These are phyloP conservation scores for Pseudogymnoascus pannorum DNA, from an alignment of 2,329 filamentous ascomycete genomes.

Conservation along the genomic window DNA sequence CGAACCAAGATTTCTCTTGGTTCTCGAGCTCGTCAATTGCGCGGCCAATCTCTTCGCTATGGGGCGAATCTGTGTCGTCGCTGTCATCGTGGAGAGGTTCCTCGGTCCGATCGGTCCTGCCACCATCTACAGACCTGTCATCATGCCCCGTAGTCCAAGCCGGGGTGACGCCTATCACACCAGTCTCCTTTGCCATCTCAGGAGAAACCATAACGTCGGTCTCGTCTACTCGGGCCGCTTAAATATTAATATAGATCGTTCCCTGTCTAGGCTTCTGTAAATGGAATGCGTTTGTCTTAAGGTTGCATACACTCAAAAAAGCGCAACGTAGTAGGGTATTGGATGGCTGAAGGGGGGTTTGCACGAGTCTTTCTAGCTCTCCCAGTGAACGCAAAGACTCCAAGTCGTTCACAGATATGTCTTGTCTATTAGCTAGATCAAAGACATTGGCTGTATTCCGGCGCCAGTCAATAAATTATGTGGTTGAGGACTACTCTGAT, in stretches of 20 bases:
- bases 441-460: neutral
- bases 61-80: neutral
- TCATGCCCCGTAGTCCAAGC: neutral
- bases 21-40: slow-evolving; percentile 50
- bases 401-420: slow-evolving; percentile 52
- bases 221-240: neutral
- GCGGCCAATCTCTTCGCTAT: slow-evolving; percentile 30
- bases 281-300: neutral
- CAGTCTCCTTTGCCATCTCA: neutral
- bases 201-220: slow-evolving; percentile 5
- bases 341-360: neutral
- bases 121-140: slow-evolving; percentile 11
- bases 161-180: neutral
- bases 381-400: slow-evolving; percentile 60
- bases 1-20: slow-evolving; percentile 51
- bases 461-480: neutral
- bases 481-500: neutral
- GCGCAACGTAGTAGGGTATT: neutral
- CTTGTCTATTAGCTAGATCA: slow-evolving; percentile 25
- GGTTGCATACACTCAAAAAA: neutral
- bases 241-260: slow-evolving; percentile 1
- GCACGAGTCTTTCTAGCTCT: slow-evolving; percentile 48
- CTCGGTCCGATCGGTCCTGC: slow-evolving; percentile 24
- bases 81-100: slow-evolving; percentile 17
- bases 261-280: neutral